phyloP scores from a whole-genome alignment of 192 early-diverging fungal genomes.

The Umbelopsis ramanniana region DNA sequence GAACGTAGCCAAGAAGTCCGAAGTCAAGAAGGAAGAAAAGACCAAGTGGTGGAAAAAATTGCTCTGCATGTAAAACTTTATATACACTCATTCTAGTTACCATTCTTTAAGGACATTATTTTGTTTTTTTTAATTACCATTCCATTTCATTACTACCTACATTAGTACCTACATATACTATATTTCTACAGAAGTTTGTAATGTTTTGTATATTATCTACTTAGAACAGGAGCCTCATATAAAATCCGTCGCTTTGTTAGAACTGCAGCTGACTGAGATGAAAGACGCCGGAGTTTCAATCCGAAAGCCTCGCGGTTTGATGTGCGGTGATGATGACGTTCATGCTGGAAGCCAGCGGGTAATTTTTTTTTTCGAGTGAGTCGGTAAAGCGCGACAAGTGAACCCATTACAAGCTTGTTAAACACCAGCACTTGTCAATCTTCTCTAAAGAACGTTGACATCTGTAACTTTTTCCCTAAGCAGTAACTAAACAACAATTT shows the following conservation, averaged over 20 bases:
- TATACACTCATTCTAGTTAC: background rate
- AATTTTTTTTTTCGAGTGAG: background rate
- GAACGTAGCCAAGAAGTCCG: background rate
- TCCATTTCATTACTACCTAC: background rate
- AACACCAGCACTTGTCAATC: background rate
- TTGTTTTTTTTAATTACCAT: background rate
- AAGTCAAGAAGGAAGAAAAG: background rate
- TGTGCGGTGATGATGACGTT: constrained; percentile 23
- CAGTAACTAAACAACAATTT: background rate
- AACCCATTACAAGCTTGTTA: too few species aligned
- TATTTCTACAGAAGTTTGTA: background rate
- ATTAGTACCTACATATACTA: background rate
- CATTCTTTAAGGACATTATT: background rate
- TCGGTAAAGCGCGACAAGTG: background rate
- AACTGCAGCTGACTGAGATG: background rate
- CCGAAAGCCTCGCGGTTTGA: background rate
- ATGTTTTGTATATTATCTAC: background rate
- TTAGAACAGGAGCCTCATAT: background rate
- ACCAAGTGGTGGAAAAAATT: background rate
- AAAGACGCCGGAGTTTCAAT: background rate
- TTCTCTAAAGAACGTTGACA: background rate
- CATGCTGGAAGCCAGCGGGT: background rate
- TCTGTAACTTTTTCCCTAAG: background rate
- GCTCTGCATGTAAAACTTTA: background rate
- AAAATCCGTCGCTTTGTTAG: background rate